These are phyloP conservation scores for Penicillium flavigenum DNA, from an alignment of 495 filamentous ascomycete species.

Conservation along the genomic window DNA sequence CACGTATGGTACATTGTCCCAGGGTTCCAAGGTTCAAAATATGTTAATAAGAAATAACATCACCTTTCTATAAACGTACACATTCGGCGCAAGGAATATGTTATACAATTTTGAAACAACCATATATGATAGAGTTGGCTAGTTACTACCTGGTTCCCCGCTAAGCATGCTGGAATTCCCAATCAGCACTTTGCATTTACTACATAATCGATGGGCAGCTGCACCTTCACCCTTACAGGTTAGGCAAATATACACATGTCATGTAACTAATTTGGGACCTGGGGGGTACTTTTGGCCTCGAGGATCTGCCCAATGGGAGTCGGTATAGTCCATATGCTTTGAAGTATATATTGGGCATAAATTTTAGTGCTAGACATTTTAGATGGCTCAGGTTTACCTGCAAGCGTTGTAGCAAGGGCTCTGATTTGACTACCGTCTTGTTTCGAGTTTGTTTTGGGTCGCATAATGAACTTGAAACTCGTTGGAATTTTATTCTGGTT, in stretches of 20 bases:
- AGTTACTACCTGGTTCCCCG: not conserved
- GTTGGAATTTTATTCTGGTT: not conserved
- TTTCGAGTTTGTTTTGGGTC: not conserved
- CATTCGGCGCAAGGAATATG: conserved; percentile 2
- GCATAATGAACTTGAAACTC: not conserved
- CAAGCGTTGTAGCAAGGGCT: not conserved
- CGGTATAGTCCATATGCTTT: not conserved
- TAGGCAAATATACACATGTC: conserved; percentile 13
- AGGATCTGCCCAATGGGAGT: conserved; percentile 3
- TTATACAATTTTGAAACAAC: conserved; percentile 5
- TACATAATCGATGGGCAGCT: not conserved
- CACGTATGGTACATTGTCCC: not conserved
- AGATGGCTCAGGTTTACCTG: not conserved
- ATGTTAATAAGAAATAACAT: not conserved
- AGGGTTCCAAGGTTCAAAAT: not conserved
- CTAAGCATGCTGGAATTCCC: not conserved
- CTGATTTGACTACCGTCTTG: not conserved
- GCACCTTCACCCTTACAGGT: conserved; percentile 23
- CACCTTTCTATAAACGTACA: not conserved
- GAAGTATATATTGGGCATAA: not conserved
- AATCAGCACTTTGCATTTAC: conserved; percentile 11
- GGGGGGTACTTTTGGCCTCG: conserved; percentile 1
- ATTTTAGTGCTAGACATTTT: conserved; percentile 8
- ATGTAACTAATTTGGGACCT: conserved; percentile 1
- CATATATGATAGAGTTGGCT: not conserved